phyloP scores from a whole-genome alignment of 345 rosid genomes.

The Eucalyptus urophylla region DNA sequence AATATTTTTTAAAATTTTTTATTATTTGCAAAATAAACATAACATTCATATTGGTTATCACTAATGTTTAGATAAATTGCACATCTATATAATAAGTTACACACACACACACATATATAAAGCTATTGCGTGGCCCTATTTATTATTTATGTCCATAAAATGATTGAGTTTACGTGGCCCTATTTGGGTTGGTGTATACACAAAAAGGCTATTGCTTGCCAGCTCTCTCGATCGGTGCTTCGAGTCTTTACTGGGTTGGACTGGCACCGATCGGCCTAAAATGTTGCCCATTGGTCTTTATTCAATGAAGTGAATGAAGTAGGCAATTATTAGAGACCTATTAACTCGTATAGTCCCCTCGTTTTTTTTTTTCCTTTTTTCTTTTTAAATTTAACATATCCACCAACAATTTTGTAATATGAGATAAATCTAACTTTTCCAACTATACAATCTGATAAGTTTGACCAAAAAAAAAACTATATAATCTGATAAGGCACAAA shows the following conservation, averaged over 20 bases:
- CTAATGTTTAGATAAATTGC: not conserved
- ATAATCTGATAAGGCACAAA: not conserved
- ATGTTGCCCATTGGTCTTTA: not conserved
- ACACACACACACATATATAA: too few species aligned
- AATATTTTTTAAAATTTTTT: too few species aligned
- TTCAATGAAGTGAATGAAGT: not conserved
- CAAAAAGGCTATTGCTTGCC: not conserved
- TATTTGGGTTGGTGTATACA: not conserved
- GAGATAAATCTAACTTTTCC: not conserved
- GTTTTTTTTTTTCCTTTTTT: not conserved
- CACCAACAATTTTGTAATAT: not conserved
- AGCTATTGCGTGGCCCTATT: too few species aligned
- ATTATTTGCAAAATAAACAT: fast-evolving
- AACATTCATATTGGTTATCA: too few species aligned
- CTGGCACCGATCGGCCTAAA: fast-evolving
- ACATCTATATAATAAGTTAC: too few species aligned
- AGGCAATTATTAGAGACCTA: not conserved
- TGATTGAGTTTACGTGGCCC: not conserved
- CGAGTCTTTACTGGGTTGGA: not conserved
- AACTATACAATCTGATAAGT: not conserved
- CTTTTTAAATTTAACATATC: not conserved
- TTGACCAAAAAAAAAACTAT: not conserved
- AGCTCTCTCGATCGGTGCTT: not conserved
- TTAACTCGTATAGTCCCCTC: not conserved
- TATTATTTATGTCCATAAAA: not conserved